Base-by-base conservation (phyloP, 2,329 filamentous ascomycete species). In the Fusarium xyrophilum region DNA sequence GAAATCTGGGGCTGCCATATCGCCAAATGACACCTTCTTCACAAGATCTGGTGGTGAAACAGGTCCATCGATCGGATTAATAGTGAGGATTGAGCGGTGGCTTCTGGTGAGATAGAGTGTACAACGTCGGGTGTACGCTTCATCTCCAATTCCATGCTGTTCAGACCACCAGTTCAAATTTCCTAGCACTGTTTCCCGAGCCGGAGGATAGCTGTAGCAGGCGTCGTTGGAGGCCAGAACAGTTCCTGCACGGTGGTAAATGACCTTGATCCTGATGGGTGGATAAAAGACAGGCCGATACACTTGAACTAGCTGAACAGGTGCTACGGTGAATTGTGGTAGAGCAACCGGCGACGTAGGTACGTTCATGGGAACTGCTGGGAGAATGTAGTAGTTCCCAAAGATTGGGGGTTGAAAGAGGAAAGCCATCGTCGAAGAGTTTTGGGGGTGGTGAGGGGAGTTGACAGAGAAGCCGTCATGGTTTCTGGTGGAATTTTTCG, bases 1-100 rank as follows among this genome's bases (percentile, higher is more conserved):
- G 48, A 76, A 71, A 33, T 76, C 72, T 14, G 69, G 69, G 38
- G 68, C 68, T 27, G 75, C 63, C 8, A 64, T 52, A 42, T 67
- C 57, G n/a, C 70, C 73, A 39, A 76, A 70, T 44, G 75, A 71
- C n/a, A 75, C 35, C 23, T 72, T 74, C 64, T 74, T 73, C 65
- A 78, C 75, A 55, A 75, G 60, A 61, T 78, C 57, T 6, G 35
- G 47, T 17, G 71, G 60, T 10, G 60, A 36, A 19, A 72, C 63
- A 25, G 65, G 51, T 4, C 71, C 67, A 7, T 30, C 43, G 3
- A 44, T 50, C 11, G 56, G 47, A 8, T 53, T 25, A 8, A 73
- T 52, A 12, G 55, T 35, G 19, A 72, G 54, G 17, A 52, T 53
- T 7, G 68, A 58, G 11, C 46, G 15, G 19, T 33, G 12, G 23